These are phyloP conservation scores for Porpolomopsis calyptriformis DNA, from an alignment of 768 basidiomycete genomes.

Conservation along the genomic window DNA sequence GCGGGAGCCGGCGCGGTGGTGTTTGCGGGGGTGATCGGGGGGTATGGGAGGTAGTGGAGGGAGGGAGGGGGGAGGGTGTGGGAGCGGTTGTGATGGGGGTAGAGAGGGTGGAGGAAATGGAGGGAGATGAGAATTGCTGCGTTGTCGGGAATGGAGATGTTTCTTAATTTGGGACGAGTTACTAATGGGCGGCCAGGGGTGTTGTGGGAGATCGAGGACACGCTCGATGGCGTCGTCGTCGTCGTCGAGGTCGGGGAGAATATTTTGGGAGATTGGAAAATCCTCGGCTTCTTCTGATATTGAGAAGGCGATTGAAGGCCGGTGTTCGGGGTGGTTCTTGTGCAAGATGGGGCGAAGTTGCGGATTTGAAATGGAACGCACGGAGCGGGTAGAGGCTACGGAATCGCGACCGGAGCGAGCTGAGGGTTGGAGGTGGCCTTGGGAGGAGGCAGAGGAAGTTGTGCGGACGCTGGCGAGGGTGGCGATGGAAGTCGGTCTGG, in stretches of 20 bases:
- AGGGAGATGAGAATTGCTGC: constrained; percentile 8
- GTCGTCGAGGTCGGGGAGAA: constrained; percentile 20
- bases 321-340: constrained; percentile 22
- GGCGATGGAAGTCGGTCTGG: constrained; percentile 9
- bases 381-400: constrained; percentile 4
- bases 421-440: not conserved
- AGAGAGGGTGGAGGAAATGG: not conserved
- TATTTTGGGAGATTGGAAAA: constrained; percentile 15
- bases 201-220: constrained; percentile 7
- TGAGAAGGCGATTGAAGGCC: constrained; percentile 11
- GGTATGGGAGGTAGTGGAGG: not conserved
- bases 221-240: constrained; percentile 17
- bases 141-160: too few relatives aligned
- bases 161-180: too few relatives aligned
- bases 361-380: constrained; percentile 8
- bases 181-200: not conserved
- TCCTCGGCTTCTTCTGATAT: constrained; percentile 7
- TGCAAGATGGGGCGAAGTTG: constrained; percentile 5
- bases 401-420: not conserved
- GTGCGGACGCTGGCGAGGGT: constrained; percentile 1
- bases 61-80: not conserved
- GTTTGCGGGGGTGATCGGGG: constrained; percentile 1
- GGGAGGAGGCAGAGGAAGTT: not conserved
- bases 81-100: not conserved
- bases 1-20: not conserved